phyloP scores from a whole-genome alignment of 495 filamentous ascomycete species.

The Annulohypoxylon maeteangense region DNA sequence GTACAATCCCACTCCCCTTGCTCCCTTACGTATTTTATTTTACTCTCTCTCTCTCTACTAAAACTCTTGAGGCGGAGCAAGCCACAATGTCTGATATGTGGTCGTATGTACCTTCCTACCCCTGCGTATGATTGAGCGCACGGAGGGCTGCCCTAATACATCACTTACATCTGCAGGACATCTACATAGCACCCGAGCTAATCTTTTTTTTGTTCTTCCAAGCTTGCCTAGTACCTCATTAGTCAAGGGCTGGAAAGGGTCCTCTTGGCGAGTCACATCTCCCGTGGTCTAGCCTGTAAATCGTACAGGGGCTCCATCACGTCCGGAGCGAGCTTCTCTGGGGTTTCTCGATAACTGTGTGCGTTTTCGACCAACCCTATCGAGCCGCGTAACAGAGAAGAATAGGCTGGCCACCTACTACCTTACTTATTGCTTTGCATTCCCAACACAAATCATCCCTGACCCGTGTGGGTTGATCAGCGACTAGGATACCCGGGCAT shows the following conservation, averaged over 20 bases:
- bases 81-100: slow-evolving; percentile 37
- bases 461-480: slow-evolving; percentile 42
- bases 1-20: slow-evolving; percentile 22
- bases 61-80: slow-evolving; percentile 36
- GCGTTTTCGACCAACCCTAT: slow-evolving; percentile 42
- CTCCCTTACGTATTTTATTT: slow-evolving; percentile 10
- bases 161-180: slow-evolving; percentile 42
- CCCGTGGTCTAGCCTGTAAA: slow-evolving; percentile 42
- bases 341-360: slow-evolving; percentile 35
- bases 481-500: slow-evolving; percentile 39
- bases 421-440: slow-evolving; percentile 38
- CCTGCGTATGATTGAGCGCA: slow-evolving; percentile 35
- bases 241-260: slow-evolving; percentile 27
- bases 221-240: slow-evolving; percentile 15
- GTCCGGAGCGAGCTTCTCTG: slow-evolving; percentile 30
- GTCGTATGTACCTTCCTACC: slow-evolving; percentile 34
- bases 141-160: slow-evolving; percentile 38
- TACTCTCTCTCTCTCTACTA: not conserved
- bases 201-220: slow-evolving; percentile 23
- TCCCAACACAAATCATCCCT: slow-evolving; percentile 46
- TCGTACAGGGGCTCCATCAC: slow-evolving; percentile 31
- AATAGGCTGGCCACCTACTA: slow-evolving; percentile 41
- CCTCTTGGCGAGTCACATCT: slow-evolving; percentile 43
- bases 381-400: slow-evolving; percentile 42
- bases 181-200: slow-evolving; percentile 32